A percentile compares a stretch with the other conserved stretches of the same genome.
Conservation (phyloP, 306 rosid genomes). For the Trifolium subterraneum region DNA sequence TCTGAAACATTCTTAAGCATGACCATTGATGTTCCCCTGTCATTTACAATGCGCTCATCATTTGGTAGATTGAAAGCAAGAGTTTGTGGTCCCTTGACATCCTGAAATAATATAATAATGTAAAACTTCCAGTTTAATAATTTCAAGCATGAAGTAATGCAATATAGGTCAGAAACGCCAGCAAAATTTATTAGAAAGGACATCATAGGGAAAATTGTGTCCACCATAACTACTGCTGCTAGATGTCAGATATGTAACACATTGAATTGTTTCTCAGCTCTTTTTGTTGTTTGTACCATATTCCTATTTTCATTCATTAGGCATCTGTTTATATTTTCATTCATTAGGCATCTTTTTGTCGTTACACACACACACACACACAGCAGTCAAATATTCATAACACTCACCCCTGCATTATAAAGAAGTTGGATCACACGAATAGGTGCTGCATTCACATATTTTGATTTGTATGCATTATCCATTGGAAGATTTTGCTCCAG, state of each 20-base stretch:
- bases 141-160: slow-evolving; percentile 19
- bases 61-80: slow-evolving; percentile 97
- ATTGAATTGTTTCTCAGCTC: slow-evolving; percentile 29
- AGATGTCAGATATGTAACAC: slow-evolving; percentile 22
- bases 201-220: not conserved
- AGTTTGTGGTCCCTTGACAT: slow-evolving; percentile 96
- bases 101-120: slow-evolving; percentile 58
- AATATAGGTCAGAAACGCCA: slow-evolving; percentile 9
- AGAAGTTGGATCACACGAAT: slow-evolving; percentile 90
- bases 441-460: slow-evolving; percentile 86
- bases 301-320: slow-evolving; percentile 22
- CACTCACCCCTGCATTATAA: slow-evolving; percentile 90
- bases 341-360: no score
- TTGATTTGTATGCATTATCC: slow-evolving; percentile 81
- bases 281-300: slow-evolving; percentile 1
- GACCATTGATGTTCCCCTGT: slow-evolving; percentile 93
- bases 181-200: slow-evolving; percentile 7
- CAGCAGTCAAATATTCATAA: slow-evolving; percentile 26
- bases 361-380: not conserved
- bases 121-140: slow-evolving; percentile 32
- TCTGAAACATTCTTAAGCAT: slow-evolving; percentile 97
- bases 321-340: slow-evolving; percentile 1
- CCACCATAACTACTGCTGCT: slow-evolving; percentile 32
- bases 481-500: slow-evolving; percentile 95
- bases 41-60: slow-evolving; percentile 88